Conservation (phyloP, 306 rosid species). For the Citrullus colocynthis region DNA sequence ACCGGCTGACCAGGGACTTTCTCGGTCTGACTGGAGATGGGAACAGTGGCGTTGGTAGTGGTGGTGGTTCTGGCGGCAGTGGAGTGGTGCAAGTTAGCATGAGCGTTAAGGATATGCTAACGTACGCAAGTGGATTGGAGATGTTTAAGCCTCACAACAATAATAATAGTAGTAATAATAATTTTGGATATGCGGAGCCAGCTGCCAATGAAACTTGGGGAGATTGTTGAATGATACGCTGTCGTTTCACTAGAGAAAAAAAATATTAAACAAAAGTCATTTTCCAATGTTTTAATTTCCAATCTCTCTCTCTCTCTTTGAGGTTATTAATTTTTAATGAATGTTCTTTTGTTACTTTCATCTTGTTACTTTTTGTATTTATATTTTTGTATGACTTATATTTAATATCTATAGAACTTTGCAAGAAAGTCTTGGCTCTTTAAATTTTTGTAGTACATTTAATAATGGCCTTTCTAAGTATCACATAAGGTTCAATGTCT, state of each 20-base stretch:
- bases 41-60: background rate
- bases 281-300: background rate
- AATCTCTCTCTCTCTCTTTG: background rate
- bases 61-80: background rate
- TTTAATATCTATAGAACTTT: background rate
- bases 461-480: background rate
- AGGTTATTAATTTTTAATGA: background rate
- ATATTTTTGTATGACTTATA: background rate
- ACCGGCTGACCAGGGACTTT: slow-evolving; percentile 67
- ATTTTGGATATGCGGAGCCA: slow-evolving; percentile 45
- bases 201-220: slow-evolving; percentile 30
- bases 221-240: background rate
- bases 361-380: background rate
- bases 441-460: background rate
- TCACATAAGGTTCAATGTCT: background rate
- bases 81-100: slow-evolving; percentile 26
- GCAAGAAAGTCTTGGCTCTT: background rate
- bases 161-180: background rate
- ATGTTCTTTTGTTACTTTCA: background rate
- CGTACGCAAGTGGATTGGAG: slow-evolving; percentile 42
- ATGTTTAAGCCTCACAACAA: slow-evolving; percentile 22
- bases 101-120: slow-evolving; percentile 41
- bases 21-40: slow-evolving; percentile 52
- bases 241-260: background rate
- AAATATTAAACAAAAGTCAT: background rate